Evolutionary conservation across 768 basidiomycete genomes (phyloP), one percentile per base, ranked within the genome.

Genomic region (Serendipita sp.): DNA sequence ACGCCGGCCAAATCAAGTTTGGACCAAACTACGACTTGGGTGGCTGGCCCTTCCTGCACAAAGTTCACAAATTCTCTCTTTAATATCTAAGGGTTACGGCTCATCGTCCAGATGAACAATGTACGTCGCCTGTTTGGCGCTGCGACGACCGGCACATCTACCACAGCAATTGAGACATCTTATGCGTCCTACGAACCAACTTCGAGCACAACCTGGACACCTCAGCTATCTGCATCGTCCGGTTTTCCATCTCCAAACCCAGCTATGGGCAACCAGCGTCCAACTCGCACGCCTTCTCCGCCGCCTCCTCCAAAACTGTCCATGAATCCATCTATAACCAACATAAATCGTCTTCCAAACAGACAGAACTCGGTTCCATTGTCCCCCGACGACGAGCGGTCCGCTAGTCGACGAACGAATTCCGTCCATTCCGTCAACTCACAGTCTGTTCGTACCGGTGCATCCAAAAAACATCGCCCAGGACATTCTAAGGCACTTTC

Each of bases 401-500:
- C 48, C 8, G 7, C 48, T 2, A 32, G 18, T 32, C n/a, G 30
- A 32, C 48, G 48, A 51, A 32, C 48, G 8, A 51, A 51, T 51
- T 51, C 48, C 48, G 48, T 51, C 18, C 7, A 32, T 32, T 51
- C 48, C 48, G 48, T 51, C 18, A 51, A 32, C 48, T 51, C 48
- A 32, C 48, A 51, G n/a, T n/a, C 5, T 18, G 8, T n/a, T 32
- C 48, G 48, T n/a, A 51, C 8, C 48, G 48, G 48, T 18, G 48
- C 8, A 51, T 18, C 48, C 48, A 51, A 51, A 51, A 51, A 51
- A 32, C 48, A 51, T 51, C 48, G 48, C 18, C 36, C 56, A 4
- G 56, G 56, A 10, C 56, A 60, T 60, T 60, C 56, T 11, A 60
- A 60, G 30, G 56, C 56, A n/a, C 36, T 38, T 30, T 60, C 56